Evolutionary conservation across 2,329 filamentous ascomycete species (phyloP).

Genomic region (Hypomyces perniciosus): DNA sequence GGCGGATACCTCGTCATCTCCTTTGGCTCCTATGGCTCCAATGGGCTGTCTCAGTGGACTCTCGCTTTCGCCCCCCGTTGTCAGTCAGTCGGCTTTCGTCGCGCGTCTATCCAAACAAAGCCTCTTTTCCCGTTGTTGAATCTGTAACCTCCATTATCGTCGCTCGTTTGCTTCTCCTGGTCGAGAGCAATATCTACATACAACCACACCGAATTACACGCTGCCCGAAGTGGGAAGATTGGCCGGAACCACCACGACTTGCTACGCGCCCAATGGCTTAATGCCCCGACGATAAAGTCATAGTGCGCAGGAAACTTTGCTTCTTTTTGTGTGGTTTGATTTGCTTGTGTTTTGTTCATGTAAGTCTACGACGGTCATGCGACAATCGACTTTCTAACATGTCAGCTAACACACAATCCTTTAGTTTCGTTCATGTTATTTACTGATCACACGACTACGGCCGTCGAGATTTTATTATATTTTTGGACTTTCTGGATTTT

Average conservation of each 20-base stretch:
- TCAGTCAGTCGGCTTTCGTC: neutral
- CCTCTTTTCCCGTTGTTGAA: too few species aligned
- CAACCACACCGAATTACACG: too few species aligned
- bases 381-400: neutral
- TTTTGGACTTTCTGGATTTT: neutral
- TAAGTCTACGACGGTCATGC: slow-evolving; percentile 4
- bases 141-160: too few species aligned
- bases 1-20: slow-evolving; percentile 10
- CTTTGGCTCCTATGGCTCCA: neutral
- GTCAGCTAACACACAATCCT: neutral
- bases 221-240: too few species aligned
- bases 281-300: neutral
- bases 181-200: too few species aligned
- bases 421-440: neutral
- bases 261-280: too few species aligned
- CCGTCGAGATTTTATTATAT: too few species aligned
- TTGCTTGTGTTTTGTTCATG: slow-evolving; percentile 4
- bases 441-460: neutral
- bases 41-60: slow-evolving; percentile 4
- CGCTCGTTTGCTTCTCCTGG: too few species aligned
- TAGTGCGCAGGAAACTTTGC: slow-evolving; percentile 6
- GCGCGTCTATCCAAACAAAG: too few species aligned
- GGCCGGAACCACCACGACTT: too few species aligned
- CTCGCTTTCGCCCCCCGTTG: slow-evolving; percentile 3
- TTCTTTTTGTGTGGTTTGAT: neutral